Evolutionary conservation across 2,329 filamentous ascomycete species (phyloP), one percentile per base, ranked within the genome.

Genomic region (Colletotrichum somersetense): DNA sequence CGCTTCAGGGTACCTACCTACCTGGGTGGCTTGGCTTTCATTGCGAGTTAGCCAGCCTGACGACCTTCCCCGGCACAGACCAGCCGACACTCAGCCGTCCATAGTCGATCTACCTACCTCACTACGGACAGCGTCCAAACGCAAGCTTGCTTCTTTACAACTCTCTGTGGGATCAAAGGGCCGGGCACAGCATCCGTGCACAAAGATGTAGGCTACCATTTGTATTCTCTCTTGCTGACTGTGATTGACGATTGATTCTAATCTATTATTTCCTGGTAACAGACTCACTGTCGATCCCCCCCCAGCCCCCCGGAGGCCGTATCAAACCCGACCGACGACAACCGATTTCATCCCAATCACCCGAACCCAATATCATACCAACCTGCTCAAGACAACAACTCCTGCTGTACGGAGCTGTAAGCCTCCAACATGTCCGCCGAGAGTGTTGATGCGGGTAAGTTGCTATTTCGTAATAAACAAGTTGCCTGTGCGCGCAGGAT

Each of bases 381-480:
- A 56, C 14, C 52, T 40, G 66, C 52, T 48, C 56, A 44, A 20
- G 20, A 70, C 48, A 18, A 30, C 18, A 20, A 26, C 53, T 65
- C n/a, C 53, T 40, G 4, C 23, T 42, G 58, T 33, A 61, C 62
- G 53, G 55, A 72, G 30, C 35, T 38, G 12, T 26, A 35, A 58
- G 50, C 14, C 63, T 44, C 56, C 33, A 70, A 65, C n/a, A 74
- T 74, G 73, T 70, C 73, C 46, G 63, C 62, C 10, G 73, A 74
- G 35, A 66, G 62, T 55, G 73, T 56, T 23, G 73, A 74, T 71
- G 62, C 71, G 20, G 62, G 73, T 74, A 40, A 67, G 73, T 56
- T 42, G 33, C 11, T 33, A 14, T 63, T n/a, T 23, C 14, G 12
- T 16, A 58, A 38, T 35, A 23, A 33, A 20, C 33, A 11, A 30